phyloP scores from a whole-genome alignment of 192 early-diverging fungal genomes.

The Backusella psychrophila region DNA sequence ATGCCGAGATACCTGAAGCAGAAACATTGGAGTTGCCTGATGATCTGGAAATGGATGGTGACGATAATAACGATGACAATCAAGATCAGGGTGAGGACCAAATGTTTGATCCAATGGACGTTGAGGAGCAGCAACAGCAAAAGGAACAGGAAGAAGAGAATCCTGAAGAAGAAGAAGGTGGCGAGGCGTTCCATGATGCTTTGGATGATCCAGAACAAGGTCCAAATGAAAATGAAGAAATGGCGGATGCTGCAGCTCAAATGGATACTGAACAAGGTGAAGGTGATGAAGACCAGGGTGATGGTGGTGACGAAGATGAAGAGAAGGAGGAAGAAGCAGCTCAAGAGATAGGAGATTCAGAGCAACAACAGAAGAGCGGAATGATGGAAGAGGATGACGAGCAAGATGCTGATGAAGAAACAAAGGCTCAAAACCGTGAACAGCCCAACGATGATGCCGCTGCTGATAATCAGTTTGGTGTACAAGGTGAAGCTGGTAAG shows the following conservation, averaged over 20 bases:
- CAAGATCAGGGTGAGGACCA: constrained; percentile 45
- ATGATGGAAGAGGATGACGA: constrained; percentile 45
- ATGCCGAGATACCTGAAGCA: constrained; percentile 63
- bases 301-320: constrained; percentile 37
- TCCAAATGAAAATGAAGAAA: constrained; percentile 45
- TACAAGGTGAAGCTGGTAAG: constrained; percentile 64
- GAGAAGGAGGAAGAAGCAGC: constrained; percentile 45
- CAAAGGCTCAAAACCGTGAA: constrained; percentile 39
- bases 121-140: constrained; percentile 43
- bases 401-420: constrained; percentile 35
- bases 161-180: constrained; percentile 41
- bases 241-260: constrained; percentile 36
- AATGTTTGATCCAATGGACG: constrained; percentile 54
- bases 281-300: constrained; percentile 46
- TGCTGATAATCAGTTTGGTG: constrained; percentile 63
- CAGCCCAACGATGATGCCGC: constrained; percentile 40
- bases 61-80: constrained; percentile 49
- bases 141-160: constrained; percentile 37
- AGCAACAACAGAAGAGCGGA: constrained; percentile 36
- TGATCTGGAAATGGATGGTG: constrained; percentile 70
- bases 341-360: constrained; percentile 36
- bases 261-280: constrained; percentile 35
- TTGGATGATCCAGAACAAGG: constrained; percentile 41
- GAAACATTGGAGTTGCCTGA: constrained; percentile 79
- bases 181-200: constrained; percentile 37